These are phyloP conservation scores for Parietichytrium sp. DNA, from an alignment of 108 stramenopile species.

Conservation along the genomic window DNA sequence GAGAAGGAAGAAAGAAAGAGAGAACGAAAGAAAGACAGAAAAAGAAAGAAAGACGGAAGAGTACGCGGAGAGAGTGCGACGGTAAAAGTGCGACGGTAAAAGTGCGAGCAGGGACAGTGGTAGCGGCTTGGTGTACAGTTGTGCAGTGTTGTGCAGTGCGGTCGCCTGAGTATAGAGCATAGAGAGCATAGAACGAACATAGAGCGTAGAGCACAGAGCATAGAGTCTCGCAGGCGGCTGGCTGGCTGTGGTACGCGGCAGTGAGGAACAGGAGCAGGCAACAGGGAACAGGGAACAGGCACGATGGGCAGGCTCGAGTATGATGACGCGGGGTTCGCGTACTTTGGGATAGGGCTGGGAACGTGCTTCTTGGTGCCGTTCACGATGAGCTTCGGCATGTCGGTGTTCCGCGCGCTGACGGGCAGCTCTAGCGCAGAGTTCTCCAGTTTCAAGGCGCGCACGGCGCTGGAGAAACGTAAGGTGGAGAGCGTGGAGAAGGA, in stretches of 20 bases:
- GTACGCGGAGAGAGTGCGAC: not conserved
- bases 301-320: not conserved
- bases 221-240: not conserved
- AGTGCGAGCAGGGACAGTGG: not conserved
- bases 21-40: not conserved
- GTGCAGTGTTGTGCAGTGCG: too few relatives aligned
- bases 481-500: not conserved
- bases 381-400: not conserved
- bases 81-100: not conserved
- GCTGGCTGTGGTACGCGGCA: not conserved
- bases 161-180: too few relatives aligned
- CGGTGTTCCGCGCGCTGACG: not conserved
- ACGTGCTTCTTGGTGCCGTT: not conserved
- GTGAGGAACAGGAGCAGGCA: not conserved
- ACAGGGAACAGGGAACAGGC: not conserved
- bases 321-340: not conserved
- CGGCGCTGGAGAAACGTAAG: constrained; percentile 29
- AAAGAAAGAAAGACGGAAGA: not conserved
- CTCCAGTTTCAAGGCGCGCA: not conserved
- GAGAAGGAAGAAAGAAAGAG: not conserved
- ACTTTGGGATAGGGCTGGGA: constrained; percentile 16
- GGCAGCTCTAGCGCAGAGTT: not conserved
- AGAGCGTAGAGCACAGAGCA: too few relatives aligned
- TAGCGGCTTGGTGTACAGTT: too few relatives aligned
- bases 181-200: too few relatives aligned